Conservation (phyloP, 495 filamentous ascomycete genomes). For the Tuber borchii region DNA sequence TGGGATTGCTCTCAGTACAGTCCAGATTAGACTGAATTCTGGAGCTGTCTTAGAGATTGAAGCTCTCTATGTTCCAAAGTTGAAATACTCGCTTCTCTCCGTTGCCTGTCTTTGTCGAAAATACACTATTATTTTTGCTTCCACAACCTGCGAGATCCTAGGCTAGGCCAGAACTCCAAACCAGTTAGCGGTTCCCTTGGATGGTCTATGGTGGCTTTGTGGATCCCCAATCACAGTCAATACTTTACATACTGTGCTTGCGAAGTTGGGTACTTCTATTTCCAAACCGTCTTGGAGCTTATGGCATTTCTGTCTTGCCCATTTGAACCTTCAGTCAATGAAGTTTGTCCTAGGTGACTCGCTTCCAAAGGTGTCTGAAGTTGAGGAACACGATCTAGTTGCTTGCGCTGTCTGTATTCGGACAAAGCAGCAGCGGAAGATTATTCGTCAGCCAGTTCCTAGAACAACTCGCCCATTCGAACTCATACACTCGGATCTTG, state of each 20-base stretch:
- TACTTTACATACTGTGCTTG: not conserved
- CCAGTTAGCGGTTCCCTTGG: not conserved
- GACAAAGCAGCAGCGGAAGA: not conserved
- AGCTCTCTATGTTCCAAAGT: not conserved
- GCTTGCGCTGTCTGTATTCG: not conserved
- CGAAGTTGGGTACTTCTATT: not conserved
- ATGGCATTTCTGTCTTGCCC: not conserved
- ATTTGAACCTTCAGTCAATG: not conserved
- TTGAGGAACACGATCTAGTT: not conserved
- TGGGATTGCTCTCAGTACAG: not conserved
- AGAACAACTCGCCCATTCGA: not conserved
- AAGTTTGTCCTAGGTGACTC: not conserved
- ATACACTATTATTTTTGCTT: not conserved
- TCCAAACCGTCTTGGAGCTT: not conserved
- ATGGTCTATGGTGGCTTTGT: not conserved
- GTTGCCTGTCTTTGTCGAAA: not conserved
- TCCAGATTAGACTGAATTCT: not conserved
- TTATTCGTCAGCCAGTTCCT: not conserved
- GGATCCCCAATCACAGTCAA: not conserved
- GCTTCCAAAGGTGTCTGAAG: accelerated
- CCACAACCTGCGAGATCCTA: not conserved
- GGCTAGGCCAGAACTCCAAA: not conserved
- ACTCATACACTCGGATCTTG: not conserved
- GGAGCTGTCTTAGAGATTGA: not conserved
- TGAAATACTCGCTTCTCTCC: not conserved